Evolutionary conservation across 23 red algal genomes (phyloP).

Genomic region (Gracilaria domingensis): DNA sequence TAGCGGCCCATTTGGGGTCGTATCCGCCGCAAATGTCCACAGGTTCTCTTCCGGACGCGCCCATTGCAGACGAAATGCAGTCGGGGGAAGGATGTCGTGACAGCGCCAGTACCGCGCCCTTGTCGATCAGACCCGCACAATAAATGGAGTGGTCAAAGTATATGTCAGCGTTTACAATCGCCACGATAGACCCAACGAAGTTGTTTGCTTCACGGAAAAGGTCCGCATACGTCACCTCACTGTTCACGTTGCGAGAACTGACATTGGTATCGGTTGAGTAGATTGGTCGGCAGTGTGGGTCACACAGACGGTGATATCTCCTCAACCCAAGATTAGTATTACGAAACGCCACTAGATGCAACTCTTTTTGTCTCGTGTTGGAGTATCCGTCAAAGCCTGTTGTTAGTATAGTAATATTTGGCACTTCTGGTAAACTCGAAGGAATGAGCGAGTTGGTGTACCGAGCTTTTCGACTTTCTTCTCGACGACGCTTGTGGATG

Average conservation of each 20-base stretch:
- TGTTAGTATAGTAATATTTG: constrained; percentile 5
- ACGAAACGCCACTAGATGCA: constrained; percentile 14
- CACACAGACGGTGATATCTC: constrained; percentile 2
- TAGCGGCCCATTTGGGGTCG: constrained; percentile 7
- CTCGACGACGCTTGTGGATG: background rate
- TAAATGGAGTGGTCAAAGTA: constrained; percentile 50
- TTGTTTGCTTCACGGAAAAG: constrained; percentile 31
- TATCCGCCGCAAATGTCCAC: constrained; percentile 59
- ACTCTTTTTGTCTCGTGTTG: background rate
- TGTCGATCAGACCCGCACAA: constrained; percentile 20
- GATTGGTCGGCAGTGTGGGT: background rate
- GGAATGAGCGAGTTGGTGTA: constrained; percentile 17
- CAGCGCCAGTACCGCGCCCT: constrained; percentile 7
- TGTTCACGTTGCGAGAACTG: background rate
- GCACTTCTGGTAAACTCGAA: background rate
- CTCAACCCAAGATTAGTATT: background rate
- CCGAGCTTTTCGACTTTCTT: background rate
- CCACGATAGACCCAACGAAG: constrained; percentile 18
- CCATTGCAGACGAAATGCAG: constrained; percentile 29
- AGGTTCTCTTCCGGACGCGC: constrained; percentile 28
- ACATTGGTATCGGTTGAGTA: background rate
- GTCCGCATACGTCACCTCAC: constrained; percentile 3
- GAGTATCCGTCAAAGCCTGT: background rate
- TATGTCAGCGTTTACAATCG: constrained; percentile 56
- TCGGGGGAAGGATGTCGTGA: constrained; percentile 62